Conservation (phyloP, 2,329 filamentous ascomycete genomes). For the Cylindrodendrum hubeiense region DNA sequence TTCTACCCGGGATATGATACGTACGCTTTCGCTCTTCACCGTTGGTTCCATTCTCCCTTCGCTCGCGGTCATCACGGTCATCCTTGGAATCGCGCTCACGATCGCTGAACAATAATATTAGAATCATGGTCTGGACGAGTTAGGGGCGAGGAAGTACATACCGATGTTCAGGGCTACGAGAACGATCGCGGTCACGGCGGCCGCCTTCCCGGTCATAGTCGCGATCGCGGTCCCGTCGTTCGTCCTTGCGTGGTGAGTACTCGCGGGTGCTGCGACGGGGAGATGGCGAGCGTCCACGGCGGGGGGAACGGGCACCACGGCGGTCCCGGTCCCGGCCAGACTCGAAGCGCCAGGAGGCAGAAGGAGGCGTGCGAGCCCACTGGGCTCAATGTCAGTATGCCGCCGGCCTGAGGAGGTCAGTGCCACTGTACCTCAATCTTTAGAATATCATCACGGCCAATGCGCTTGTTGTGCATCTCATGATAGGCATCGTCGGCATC, state of each 20-base stretch:
- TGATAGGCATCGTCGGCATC: constrained; percentile 99
- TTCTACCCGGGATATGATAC: constrained; percentile 33
- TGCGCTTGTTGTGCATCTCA: constrained; percentile 99
- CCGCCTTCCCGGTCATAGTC: constrained; percentile 82
- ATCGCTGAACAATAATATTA: constrained; percentile 53
- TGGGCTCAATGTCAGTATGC: constrained; percentile 52
- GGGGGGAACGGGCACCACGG: constrained; percentile 71
- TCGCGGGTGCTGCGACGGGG: constrained; percentile 83
- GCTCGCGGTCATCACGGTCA: constrained; percentile 79
- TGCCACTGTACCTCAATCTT: constrained; percentile 89
- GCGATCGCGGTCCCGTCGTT: constrained; percentile 83
- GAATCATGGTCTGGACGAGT: not conserved
- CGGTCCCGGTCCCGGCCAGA: constrained; percentile 84
- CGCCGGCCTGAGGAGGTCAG: not conserved
- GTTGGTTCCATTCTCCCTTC: constrained; percentile 82
- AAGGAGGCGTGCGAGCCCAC: constrained; percentile 99
- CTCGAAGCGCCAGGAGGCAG: constrained; percentile 98
- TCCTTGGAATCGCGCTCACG: constrained; percentile 70
- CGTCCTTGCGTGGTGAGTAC: constrained; percentile 90
- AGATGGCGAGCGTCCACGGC: constrained; percentile 79
- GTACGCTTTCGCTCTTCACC: constrained; percentile 92
- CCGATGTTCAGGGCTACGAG: constrained; percentile 76
- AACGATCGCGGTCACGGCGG: constrained; percentile 81
- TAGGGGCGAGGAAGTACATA: constrained; percentile 46
- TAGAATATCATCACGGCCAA: constrained; percentile 92